Evolutionary conservation across 495 filamentous ascomycete genomes (phyloP), one percentile per base, ranked within the genome.

Genomic region (Thermochaetoides thermophila): DNA sequence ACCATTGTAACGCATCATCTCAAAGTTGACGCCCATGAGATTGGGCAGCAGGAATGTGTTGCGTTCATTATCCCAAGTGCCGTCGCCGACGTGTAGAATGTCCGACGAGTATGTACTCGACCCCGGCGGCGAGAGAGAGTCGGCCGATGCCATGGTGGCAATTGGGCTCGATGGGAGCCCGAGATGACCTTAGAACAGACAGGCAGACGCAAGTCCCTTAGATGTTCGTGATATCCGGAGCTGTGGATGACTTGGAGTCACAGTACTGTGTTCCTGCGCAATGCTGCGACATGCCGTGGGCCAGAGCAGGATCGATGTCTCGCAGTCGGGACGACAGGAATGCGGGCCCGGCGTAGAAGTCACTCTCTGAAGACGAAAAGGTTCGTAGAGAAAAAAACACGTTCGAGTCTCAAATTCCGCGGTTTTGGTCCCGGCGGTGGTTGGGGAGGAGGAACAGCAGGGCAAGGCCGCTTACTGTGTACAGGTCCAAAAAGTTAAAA

Each of bases 1-100:
- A 89, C 85, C 85, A 74, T 94, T 94, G 58, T 91, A 92, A 56
- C 69, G 74, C 78, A 84, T 93, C n/a, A 84, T 94, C 33, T 78
- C 83, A 56, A 86, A 84, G 55, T 94, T 92, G 11, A 91, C 51
- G 2, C 84, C 85, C 52, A 80, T 67, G 23, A 94, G 56, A 58
- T 89, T 89, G 16, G 85, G 85, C 28, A 94, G 58, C 29, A 94
- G 66, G 56, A 94, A 94, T 7, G 76, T 80, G 56, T 94, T 85
- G 54, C 78, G 73, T 38, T 68, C 60, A 16, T 70, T 69, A 45
- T 93, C 83, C 85, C 85, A 94, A 18, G 85, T 94, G 18, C 85
- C 85, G 61, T 93, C 85, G 38, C 85, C 85, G 12, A 93, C 85
- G 42, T 68, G 71, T 57, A 92, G 63, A 26, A 80, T 87, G 54